Percentiles rank a stretch among this genome's conserved stretches.
phyloP scores from a whole-genome alignment of 164 flowering plant genomes.

The Chloranthus sessilifolius region DNA sequence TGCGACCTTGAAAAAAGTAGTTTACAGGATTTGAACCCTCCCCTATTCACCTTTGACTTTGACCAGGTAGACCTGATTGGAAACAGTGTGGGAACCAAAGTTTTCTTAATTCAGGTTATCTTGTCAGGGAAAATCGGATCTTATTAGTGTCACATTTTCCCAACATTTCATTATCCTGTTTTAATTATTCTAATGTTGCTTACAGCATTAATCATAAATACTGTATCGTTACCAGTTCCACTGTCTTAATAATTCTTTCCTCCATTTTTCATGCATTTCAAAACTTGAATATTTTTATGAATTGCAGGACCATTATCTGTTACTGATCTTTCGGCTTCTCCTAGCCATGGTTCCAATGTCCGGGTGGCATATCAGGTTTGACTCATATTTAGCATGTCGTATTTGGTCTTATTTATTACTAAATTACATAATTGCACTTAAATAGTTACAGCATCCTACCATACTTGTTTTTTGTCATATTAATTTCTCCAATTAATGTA shows the following conservation, averaged over 20 bases:
- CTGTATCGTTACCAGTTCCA: too few species aligned
- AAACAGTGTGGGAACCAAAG: too few species aligned
- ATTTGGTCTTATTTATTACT: neutral
- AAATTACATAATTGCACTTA: neutral
- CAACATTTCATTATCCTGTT: too few species aligned
- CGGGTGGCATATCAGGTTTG: slow-evolving; percentile 56
- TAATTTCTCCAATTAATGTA: slow-evolving; percentile 18
- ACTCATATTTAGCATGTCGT: neutral
- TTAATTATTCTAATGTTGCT: neutral
- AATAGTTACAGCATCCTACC: neutral
- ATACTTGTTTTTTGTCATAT: neutral
- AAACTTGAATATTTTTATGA: slow-evolving; percentile 2
- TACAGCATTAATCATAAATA: too few species aligned
- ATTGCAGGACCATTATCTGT: slow-evolving; percentile 47
- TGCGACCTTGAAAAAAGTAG: too few species aligned
- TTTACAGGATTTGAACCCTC: too few species aligned
- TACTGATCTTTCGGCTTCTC: slow-evolving; percentile 31
- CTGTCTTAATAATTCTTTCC: too few species aligned
- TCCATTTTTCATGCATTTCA: neutral
- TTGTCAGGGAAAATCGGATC: too few species aligned
- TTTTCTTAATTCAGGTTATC: too few species aligned
- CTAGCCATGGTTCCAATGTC: slow-evolving; percentile 28
- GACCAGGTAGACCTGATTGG: too few species aligned
- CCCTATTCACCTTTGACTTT: too few species aligned
- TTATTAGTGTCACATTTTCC: too few species aligned